Conservation (phyloP, 2,329 filamentous ascomycete genomes). For the Penicillium sp. region DNA sequence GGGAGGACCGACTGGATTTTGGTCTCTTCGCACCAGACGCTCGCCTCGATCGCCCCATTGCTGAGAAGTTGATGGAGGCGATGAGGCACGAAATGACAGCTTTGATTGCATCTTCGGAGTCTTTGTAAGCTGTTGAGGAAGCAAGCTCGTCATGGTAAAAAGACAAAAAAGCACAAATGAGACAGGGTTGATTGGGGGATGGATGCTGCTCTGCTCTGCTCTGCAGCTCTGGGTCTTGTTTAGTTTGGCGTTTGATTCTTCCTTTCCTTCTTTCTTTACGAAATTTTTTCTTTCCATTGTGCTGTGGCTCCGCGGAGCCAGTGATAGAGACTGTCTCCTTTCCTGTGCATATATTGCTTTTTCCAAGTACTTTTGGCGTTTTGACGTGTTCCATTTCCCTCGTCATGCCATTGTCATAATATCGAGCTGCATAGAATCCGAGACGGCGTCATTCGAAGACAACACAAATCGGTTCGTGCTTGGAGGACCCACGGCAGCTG, state of each 20-base stretch:
- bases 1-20: conserved; percentile 23
- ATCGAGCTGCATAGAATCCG: conserved; percentile 9
- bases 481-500: conserved; percentile 15
- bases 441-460: background rate
- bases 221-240: background rate
- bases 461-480: background rate
- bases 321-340: conserved; percentile 7
- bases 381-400: conserved; percentile 17
- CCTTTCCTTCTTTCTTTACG: background rate
- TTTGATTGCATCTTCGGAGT: conserved; percentile 9
- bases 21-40: conserved; percentile 22
- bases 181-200: background rate
- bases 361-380: conserved; percentile 10
- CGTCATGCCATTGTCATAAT: conserved; percentile 1
- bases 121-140: conserved; percentile 1
- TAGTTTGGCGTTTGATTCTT: background rate
- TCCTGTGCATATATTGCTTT: conserved; percentile 23
- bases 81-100: conserved; percentile 19
- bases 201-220: background rate
- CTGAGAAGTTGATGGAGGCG: conserved; percentile 15
- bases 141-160: background rate
- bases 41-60: conserved; percentile 15
- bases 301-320: background rate
- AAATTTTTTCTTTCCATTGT: background rate
- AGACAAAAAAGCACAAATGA: background rate